These are phyloP conservation scores for Trichosporon sp. DNA, from an alignment of 1,284 basidiomycete genomes.

Conservation along the genomic window DNA sequence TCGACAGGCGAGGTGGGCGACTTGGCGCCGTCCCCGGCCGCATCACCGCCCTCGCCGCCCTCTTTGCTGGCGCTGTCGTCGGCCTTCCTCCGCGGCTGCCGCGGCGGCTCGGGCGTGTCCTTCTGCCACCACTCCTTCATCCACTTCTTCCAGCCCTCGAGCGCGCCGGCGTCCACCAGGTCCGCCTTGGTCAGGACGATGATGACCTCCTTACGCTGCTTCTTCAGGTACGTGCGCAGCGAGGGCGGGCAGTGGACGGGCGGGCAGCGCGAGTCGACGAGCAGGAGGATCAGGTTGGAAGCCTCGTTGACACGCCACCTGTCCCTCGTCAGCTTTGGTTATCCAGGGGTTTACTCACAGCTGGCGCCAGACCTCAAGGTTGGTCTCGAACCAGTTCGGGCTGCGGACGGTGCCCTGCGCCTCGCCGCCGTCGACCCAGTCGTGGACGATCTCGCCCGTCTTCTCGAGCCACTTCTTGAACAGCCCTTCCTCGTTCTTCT, in stretches of 20 bases:
- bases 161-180: conserved; percentile 59
- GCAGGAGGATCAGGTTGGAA: conserved; percentile 74
- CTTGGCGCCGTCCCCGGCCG: conserved; percentile 10
- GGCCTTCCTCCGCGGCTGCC: conserved; percentile 19
- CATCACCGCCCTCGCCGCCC: not conserved
- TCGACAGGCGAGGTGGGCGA: not conserved
- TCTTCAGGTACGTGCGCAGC: conserved; percentile 51
- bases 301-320: conserved; percentile 85
- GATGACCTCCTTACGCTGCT: conserved; percentile 58
- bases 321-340: conserved; percentile 2
- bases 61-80: not conserved
- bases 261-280: conserved; percentile 82
- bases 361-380: conserved; percentile 88
- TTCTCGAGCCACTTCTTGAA: conserved; percentile 69
- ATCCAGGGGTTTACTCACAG: conserved; percentile 47
- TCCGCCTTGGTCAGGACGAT: conserved; percentile 81
- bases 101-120: not conserved
- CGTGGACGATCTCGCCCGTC: conserved; percentile 58
- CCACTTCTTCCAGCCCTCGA: conserved; percentile 65
- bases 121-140: conserved; percentile 55
- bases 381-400: conserved; percentile 73
- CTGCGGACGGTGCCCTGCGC: conserved; percentile 29
- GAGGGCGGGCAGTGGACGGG: conserved; percentile 57
- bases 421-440: conserved; percentile 53
- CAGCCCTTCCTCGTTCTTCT: conserved; percentile 72